phyloP scores from a whole-genome alignment of 306 rosid species.

The Acmispon strigosus region DNA sequence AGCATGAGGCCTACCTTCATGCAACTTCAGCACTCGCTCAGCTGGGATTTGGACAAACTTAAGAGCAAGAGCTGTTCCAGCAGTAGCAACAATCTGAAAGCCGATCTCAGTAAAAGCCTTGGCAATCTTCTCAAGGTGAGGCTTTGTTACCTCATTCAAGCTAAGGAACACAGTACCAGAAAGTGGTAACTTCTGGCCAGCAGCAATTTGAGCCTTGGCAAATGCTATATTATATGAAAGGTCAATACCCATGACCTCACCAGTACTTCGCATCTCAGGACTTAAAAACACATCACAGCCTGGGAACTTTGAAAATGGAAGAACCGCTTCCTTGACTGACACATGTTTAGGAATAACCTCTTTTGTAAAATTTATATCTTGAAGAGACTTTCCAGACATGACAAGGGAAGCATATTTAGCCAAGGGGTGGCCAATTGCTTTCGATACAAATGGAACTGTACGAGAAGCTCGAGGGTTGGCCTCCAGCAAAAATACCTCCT shows the following conservation, averaged over 20 bases:
- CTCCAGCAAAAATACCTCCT: conserved; percentile 83
- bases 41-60: conserved; percentile 58
- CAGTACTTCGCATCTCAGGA: conserved; percentile 99
- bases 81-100: conserved; percentile 76
- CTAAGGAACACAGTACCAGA: conserved; percentile 88
- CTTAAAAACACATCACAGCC: conserved; percentile 89
- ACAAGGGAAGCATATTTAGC: conserved; percentile 97
- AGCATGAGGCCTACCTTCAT: conserved; percentile 94
- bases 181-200: conserved; percentile 78
- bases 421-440: conserved; percentile 93
- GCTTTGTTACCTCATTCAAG: conserved; percentile 79
- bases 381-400: conserved; percentile 90
- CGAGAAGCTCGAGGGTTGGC: conserved; percentile 97
- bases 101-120: conserved; percentile 58
- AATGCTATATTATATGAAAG: conserved; percentile 66
- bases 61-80: conserved; percentile 78
- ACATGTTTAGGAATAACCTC: conserved; percentile 85
- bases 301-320: conserved; percentile 91
- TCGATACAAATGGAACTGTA: conserved; percentile 92
- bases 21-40: conserved; percentile 74
- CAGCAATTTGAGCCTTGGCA: conserved; percentile 96
- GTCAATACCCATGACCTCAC: conserved; percentile 99
- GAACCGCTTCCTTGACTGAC: conserved; percentile 96
- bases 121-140: conserved; percentile 80
- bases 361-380: conserved; percentile 64